A percentile compares a stretch with the other conserved stretches of the same genome.
phyloP scores from a whole-genome alignment of 441 rosid species.

The Brassica balearica region DNA sequence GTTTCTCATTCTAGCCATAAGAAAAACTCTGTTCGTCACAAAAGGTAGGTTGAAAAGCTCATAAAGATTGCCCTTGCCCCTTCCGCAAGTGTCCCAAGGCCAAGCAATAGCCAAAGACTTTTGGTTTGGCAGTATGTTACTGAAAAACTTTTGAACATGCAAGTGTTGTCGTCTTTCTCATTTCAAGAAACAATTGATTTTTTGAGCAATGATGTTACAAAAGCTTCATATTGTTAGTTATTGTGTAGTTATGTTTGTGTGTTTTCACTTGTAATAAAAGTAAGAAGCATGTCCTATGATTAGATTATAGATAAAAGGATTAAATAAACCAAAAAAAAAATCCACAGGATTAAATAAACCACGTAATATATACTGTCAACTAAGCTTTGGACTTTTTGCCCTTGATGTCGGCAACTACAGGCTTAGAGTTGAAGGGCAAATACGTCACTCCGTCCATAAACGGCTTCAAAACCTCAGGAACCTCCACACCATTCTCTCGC shows the following conservation, averaged over 20 bases:
- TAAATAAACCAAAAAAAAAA: no score
- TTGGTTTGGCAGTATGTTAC: conserved; percentile 6
- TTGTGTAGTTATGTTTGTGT: conserved; percentile 20
- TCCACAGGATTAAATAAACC: no score
- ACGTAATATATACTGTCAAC: no score
- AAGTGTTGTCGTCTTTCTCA: conserved; percentile 18
- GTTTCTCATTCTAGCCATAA: conserved; percentile 73
- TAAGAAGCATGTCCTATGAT: not conserved
- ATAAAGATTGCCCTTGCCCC: not conserved
- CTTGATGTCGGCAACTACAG: conserved; percentile 58
- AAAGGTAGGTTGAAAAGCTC: conserved; percentile 40
- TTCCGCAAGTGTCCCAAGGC: conserved; percentile 10
- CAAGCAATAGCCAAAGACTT: conserved; percentile 21
- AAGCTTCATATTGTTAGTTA: conserved; percentile 29
- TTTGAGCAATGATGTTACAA: conserved; percentile 1
- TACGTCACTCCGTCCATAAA: conserved; percentile 78
- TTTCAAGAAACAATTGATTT: conserved; percentile 29
- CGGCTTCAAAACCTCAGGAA: conserved; percentile 68
- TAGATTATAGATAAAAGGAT: not conserved
- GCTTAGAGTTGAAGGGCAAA: conserved; percentile 81
- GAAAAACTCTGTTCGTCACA: conserved; percentile 43
- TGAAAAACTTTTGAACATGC: conserved; percentile 3
- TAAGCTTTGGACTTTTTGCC: conserved; percentile 56
- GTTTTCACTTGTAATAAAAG: conserved; percentile 25
- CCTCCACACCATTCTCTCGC: conserved; percentile 79